Base-by-base conservation (phyloP, 768 basidiomycete species). In the Pisolithus sp. region DNA sequence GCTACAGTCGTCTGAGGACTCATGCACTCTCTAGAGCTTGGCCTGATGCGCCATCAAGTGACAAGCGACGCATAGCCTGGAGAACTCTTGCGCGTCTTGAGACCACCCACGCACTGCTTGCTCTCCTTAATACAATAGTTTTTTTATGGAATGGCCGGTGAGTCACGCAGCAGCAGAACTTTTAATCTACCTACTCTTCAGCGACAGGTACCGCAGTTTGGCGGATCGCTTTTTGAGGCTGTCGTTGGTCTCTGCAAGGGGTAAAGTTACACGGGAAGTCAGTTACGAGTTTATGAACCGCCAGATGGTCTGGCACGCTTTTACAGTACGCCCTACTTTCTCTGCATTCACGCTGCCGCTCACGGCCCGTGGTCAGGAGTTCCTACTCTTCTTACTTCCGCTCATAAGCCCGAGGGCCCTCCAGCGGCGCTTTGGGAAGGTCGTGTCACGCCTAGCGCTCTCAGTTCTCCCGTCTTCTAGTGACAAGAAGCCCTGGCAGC, bases 201-300 rank as follows among this genome's bases (percentile, higher is more conserved):
- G 30, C 28, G n/a, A 18, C 58, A 97, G 95, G 64, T 93, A 92
- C 66, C 86, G 94, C 1, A 88, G 92, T 24, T 64, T 93, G 24
- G 73, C 84, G 12, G 92, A 95, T 63, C 76, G 96, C 44, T 55
- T 96, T 20, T 73, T 97, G 15, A 68, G 74, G 23, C 79, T 99
- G 74, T 74, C 76, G 28, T 79, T 97, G 3, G 78, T 85, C 0
- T 86, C 94, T 4, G 76, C 87, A 0, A 79, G 82, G 30, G 72
- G 76, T 39, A 77, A 85, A 31, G 76, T 84, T 34, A 83, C 81
- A 54, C 81, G 89, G 17, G 86, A 94, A 59, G 89, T 98, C 47
- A 95, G 90, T 62, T 99, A 96, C 68, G 96, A 98, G 63, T 98
- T 93, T 62, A 95, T 98, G 91, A 97, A 98, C 61, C 88, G 96